A percentile compares a stretch with the other conserved stretches of the same genome.
These are phyloP conservation scores for Fusarium cicatricum DNA, from an alignment of 2,329 filamentous ascomycete species.

Conservation along the genomic window DNA sequence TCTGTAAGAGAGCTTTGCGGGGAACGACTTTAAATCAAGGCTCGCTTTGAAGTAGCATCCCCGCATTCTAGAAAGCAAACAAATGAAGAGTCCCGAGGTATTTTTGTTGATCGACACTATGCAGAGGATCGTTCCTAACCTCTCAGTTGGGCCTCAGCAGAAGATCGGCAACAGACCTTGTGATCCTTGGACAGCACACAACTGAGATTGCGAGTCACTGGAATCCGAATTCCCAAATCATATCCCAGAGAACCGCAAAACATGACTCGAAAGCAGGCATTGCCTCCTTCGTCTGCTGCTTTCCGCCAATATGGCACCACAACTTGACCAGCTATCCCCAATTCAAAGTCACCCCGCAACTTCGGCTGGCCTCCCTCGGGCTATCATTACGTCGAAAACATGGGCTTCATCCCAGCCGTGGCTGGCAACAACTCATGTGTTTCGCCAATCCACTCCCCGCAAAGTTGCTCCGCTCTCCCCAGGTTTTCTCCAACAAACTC, in stretches of 20 bases:
- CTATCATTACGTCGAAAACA: slow-evolving; percentile 28
- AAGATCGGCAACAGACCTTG: background rate
- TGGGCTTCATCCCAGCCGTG: slow-evolving; percentile 6
- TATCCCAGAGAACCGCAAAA: background rate
- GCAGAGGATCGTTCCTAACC: background rate
- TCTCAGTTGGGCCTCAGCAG: slow-evolving; percentile 1
- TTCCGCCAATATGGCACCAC: slow-evolving; percentile 1
- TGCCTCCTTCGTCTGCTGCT: background rate
- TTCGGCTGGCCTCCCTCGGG: slow-evolving; percentile 22
- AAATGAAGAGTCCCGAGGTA: slow-evolving; percentile 12
- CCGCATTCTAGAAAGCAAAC: slow-evolving; percentile 11
- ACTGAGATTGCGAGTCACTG: no score
- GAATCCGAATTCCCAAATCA: background rate
- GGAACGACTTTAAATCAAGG: background rate
- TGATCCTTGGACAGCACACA: background rate
- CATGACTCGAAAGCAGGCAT: background rate
- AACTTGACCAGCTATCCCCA: background rate
- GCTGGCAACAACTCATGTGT: background rate
- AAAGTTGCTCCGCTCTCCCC: slow-evolving; percentile 21
- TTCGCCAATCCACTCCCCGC: slow-evolving; percentile 25
- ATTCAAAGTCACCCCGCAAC: background rate
- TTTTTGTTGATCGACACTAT: slow-evolving; percentile 5
- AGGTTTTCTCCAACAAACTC: slow-evolving; percentile 33
- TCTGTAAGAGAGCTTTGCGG: background rate
- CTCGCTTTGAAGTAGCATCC: background rate